Evolutionary conservation across 768 basidiomycete genomes (phyloP), one percentile per base, ranked within the genome.

Genomic region (Termitomyces heimii): DNA sequence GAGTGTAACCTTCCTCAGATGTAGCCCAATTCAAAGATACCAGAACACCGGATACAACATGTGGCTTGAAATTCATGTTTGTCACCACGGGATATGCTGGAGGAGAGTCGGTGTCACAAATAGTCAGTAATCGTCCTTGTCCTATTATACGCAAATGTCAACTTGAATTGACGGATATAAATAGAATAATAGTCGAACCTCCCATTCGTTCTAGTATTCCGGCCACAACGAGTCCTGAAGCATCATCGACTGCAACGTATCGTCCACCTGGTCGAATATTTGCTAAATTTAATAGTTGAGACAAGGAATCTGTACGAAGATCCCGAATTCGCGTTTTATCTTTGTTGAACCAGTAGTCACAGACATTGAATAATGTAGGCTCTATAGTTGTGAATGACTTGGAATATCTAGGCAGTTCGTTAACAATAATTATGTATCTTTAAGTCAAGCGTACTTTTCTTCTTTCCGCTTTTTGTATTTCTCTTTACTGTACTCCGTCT

Each of bases 401-500:
- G 5, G 85, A 87, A 69, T 90, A 98, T 65, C 95, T 98, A 59
- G 31, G 43, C 40, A 51, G 8, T 47, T 51, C 47, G 43, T 48
- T 39, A 48, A 43, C n/a, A 6, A 34, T 32, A 29, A 22, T 57
- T 26, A 42, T 12, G 35, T 46, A 29, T 40, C 12, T 42, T 20
- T 46, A 40, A 37, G 28, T 16, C 16, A 4, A 16, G 69, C 86
- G 62, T 67, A 96, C 95, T 98, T 99, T 56, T 92, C 94, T 73
- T 95, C 92, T 71, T 99, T 99, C 39, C 93, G 81, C 70, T 95
- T 96, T 70, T 84, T 89, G 73, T 98, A 99, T 69, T 99, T 99
- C 66, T 98, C 95, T 72, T 99, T 98, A 72, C 92, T 94, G 71
- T 95, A 98, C 71, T 96, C 97, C 1, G 95, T 98, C 73, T 98